Evolutionary conservation across 495 filamentous ascomycete genomes (phyloP), one percentile per base, ranked within the genome.

Genomic region (Aspergillus affinis): DNA sequence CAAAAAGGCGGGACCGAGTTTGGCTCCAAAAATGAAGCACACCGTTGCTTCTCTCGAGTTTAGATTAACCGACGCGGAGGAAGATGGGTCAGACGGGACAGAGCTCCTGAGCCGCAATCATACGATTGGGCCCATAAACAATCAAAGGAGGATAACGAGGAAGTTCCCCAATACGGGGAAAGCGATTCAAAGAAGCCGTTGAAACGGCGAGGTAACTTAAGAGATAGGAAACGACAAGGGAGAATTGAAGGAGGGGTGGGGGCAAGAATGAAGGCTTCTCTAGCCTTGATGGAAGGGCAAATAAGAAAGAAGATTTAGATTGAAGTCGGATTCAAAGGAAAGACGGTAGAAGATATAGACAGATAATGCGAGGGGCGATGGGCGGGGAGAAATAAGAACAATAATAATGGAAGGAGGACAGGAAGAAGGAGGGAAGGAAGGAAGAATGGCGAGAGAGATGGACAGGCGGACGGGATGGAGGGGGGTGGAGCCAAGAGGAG

Each of bases 391-490:
- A 58, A 54, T 4, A 54, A 60, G 23, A 21, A 49, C 26, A 47
- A 49, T 15, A 54, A n/a, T 18, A 55, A 50, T n/a, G 44, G 64
- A 41, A 29, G 29, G 53, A 51, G 20, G 26, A 32, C 58, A 56
- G 67, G 49, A 65, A 61, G 36, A 52, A 48, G 20, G 41, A 61
- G n/a, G n/a, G n/a, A 60, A 56, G 67, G 49, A 65, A 61, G 36
- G 54, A 48, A 26, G 41, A 61, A 41, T 36, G n/a, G 41, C 23
- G 59, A 61, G 46, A 49, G 52, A 30, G 49, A 45, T 41, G 13
- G 36, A 41, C 36, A 41, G 36, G 8, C 32, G 29, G 48, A 49
- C 47, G 48, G 44, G 29, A 48, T 54, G 32, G 26, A 32, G 30
- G 54, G 41, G 55, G 48, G 52, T 61, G 48, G 48, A 27, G 48